These are phyloP conservation scores for Diospyros kaki DNA, from an alignment of 148 eudicot species.

Conservation along the genomic window DNA sequence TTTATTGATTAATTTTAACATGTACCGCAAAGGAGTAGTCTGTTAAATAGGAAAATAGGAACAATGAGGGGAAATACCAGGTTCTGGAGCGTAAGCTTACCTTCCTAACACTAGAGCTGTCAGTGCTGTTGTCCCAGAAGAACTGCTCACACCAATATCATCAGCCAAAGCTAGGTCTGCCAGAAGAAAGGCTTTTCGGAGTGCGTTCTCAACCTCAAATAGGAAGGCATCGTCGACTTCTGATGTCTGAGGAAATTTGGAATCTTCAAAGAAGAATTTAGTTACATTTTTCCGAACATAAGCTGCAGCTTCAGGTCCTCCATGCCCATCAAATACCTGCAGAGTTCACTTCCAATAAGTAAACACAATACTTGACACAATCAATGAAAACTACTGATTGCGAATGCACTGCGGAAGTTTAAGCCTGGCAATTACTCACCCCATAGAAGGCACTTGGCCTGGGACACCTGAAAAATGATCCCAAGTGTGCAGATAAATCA, in stretches of 20 bases:
- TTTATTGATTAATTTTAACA: not conserved
- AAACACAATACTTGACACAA: not conserved
- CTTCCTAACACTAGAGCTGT: conserved; percentile 75
- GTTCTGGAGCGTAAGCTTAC: conserved; percentile 24
- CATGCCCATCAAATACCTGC: conserved; percentile 88
- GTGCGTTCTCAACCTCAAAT: conserved; percentile 50
- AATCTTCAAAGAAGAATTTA: conserved; percentile 55
- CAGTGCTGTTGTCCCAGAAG: conserved; percentile 80
- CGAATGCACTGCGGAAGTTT: not conserved
- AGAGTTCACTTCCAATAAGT: conserved; percentile 5
- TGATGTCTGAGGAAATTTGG: conserved; percentile 44
- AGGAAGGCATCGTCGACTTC: conserved; percentile 46
- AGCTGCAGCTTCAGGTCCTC: conserved; percentile 83
- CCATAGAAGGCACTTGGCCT: conserved; percentile 86
- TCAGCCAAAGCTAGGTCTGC: conserved; percentile 81
- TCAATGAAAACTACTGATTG: not conserved
- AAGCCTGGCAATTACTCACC: conserved; percentile 20
- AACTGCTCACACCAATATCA: conserved; percentile 48
- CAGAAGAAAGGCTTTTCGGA: conserved; percentile 52
- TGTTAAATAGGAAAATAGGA: not conserved
- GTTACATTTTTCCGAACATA: conserved; percentile 50
- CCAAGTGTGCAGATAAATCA: conserved; percentile 57
- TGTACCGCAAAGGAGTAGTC: not conserved
- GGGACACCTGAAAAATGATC: conserved; percentile 45
- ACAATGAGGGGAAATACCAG: not conserved